Base-by-base conservation (phyloP, 805 yeast genomes). In the Wickerhamomyces silvicola region DNA sequence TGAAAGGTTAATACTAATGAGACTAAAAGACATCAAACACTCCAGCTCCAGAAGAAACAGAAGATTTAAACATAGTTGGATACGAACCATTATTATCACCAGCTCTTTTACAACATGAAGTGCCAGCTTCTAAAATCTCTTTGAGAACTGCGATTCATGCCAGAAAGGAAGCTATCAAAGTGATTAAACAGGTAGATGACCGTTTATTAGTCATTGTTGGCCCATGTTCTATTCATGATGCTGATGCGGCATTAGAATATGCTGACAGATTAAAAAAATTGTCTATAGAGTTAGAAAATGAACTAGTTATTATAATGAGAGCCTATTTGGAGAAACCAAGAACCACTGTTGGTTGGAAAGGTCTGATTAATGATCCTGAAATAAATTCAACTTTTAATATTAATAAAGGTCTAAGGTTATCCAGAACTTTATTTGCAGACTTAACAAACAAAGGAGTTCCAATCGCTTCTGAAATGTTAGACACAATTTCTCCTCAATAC, bases 301-400 rank as follows among this genome's bases (percentile, higher is more conserved):
- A 90, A 45, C 69, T 90, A 35, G 81, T 79, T 35, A 73, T 90
- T 37, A 74, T 90, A 43, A 90, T 90, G 98, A 81, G 98, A 68
- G 97, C 97, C 6, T 90, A 90, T 72, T 71, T 90, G 47, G 98
- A 90, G 66, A 90, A 90, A 64, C 98, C 98, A 52, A 81, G 98
- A 70, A 90, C 98, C 42, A 90, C 97, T 16, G 97, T 90, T 34
- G 98, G 98, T 44, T 90, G 98, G 98, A 90, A 90, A 64, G 98
- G 98, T 51, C 70, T 90, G 52, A 87, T 90, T 57, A 90, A 90
- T 60, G 98, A 90, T 62, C 98, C 98, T 28, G 95, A 90, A 53
- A 75, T 90, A 39, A 85, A 90, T 62, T 82, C 83, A 53, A 70
- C 96, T 30, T 92, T 81, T 75, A 81, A 90, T 59, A 92, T 90